Conservation (phyloP, 371 early-diverging fungal species). For the Mortierella sp. region DNA sequence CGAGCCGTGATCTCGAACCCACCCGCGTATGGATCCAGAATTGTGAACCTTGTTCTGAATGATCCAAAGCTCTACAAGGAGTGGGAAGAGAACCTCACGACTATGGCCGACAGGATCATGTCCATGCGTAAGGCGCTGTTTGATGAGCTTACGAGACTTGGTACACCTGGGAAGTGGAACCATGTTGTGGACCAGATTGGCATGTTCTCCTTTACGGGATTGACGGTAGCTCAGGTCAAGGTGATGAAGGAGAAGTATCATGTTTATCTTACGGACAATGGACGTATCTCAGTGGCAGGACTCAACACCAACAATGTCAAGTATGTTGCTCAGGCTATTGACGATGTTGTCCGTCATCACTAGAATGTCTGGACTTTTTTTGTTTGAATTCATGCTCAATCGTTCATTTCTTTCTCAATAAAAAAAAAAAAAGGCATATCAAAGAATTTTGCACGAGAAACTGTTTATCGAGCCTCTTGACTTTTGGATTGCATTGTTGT, state of each 20-base stretch:
- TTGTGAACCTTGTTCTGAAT: conserved; percentile 86
- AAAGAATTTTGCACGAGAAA: not conserved
- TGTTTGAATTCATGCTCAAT: too few species aligned
- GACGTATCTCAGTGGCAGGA: conserved; percentile 97
- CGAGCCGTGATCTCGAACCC: conserved; percentile 92
- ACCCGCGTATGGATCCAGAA: conserved; percentile 92
- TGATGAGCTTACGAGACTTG: conserved; percentile 67
- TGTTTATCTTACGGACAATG: conserved; percentile 93
- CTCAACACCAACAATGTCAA: conserved; percentile 86
- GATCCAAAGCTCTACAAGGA: conserved; percentile 79
- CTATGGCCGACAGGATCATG: conserved; percentile 92
- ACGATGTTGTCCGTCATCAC: conserved; percentile 73
- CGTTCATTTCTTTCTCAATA: too few species aligned
- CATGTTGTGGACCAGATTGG: conserved; percentile 96
- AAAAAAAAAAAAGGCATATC: too few species aligned
- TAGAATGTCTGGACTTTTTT: too few species aligned
- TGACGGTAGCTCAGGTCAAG: conserved; percentile 71
- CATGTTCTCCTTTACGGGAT: conserved; percentile 97
- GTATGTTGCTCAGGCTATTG: conserved; percentile 84
- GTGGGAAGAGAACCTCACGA: conserved; percentile 82
- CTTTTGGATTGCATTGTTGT: too few species aligned
- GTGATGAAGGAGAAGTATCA: conserved; percentile 87
- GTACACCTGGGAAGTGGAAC: conserved; percentile 96
- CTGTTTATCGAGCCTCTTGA: not conserved
- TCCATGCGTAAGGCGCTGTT: conserved; percentile 84